Evolutionary conservation across 768 basidiomycete genomes (phyloP).

Genomic region (Tulasnella calospora): DNA sequence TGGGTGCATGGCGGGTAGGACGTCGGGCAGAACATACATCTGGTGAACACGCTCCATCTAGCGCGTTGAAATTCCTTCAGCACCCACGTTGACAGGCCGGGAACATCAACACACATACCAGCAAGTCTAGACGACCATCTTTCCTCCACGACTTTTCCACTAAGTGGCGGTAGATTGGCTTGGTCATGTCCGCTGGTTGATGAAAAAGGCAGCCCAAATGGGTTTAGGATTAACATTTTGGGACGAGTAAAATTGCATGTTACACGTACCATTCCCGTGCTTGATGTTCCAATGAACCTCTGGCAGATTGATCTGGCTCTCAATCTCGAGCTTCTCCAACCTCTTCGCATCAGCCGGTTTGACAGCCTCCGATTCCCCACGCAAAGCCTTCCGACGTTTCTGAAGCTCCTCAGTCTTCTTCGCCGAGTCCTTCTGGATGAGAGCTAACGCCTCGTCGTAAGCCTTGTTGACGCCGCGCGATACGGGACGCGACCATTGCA

Average conservation of each 20-base stretch:
- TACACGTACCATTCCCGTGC: constrained; percentile 67
- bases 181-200: constrained; percentile 38
- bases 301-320: constrained; percentile 81
- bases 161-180: constrained; percentile 68
- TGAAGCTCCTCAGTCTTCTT: constrained; percentile 46
- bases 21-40: constrained; percentile 87
- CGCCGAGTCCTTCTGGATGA: constrained; percentile 60
- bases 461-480: constrained; percentile 25
- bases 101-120: constrained; percentile 49
- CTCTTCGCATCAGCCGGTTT: constrained; percentile 26
- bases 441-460: constrained; percentile 78
- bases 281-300: constrained; percentile 70
- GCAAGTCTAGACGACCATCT: constrained; percentile 73
- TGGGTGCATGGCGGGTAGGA: constrained; percentile 66
- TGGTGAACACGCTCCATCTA: constrained; percentile 92
- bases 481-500: background rate
- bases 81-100: background rate
- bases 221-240: background rate
- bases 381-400: constrained; percentile 38
- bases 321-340: constrained; percentile 61
- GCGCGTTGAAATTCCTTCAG: background rate
- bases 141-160: constrained; percentile 81
- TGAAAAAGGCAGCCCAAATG: constrained; percentile 4
- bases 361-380: constrained; percentile 32
- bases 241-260: too few relatives aligned